These are phyloP conservation scores for Fusarium gaditjirri DNA, from an alignment of 2,329 filamentous ascomycete species.

Conservation along the genomic window DNA sequence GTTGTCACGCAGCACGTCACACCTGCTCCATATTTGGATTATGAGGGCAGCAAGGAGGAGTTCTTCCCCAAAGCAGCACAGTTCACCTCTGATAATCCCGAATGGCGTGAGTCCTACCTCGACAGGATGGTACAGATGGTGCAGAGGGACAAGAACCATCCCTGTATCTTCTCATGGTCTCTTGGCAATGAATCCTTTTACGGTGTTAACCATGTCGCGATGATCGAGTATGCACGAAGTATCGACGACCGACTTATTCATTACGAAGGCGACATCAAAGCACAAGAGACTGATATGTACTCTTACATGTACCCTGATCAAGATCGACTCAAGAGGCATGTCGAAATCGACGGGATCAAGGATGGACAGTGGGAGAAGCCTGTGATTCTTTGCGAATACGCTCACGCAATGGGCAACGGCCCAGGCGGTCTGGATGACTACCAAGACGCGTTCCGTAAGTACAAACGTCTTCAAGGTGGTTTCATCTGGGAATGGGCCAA, in stretches of 20 bases:
- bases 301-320: conserved; percentile 19
- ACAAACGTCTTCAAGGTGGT: conserved; percentile 6
- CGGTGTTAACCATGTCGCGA: conserved; percentile 3
- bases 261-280: conserved; percentile 17
- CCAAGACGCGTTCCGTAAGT: not conserved
- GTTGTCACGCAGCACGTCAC: conserved; percentile 10
- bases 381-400: conserved; percentile 13
- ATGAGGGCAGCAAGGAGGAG: conserved; percentile 17
- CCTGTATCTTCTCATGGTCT: conserved; percentile 14
- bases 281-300: conserved; percentile 17
- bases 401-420: conserved; percentile 5
- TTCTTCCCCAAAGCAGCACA: conserved; percentile 16
- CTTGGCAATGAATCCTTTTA: conserved; percentile 15
- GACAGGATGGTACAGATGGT: conserved; percentile 15
- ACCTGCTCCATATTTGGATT: conserved; percentile 8
- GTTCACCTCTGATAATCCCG: conserved; percentile 10
- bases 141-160: conserved; percentile 15
- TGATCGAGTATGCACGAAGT: conserved; percentile 15
- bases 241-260: conserved; percentile 11
- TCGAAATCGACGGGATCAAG: not conserved
- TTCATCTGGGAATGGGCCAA: conserved; percentile 26
- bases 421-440: conserved; percentile 4
- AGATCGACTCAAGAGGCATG: conserved; percentile 4
- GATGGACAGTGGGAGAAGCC: conserved; percentile 11
- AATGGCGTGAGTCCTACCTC: not conserved